Evolutionary conservation across 192 early-diverging fungal species (phyloP).

Genomic region (Cetraspora pellucida): DNA sequence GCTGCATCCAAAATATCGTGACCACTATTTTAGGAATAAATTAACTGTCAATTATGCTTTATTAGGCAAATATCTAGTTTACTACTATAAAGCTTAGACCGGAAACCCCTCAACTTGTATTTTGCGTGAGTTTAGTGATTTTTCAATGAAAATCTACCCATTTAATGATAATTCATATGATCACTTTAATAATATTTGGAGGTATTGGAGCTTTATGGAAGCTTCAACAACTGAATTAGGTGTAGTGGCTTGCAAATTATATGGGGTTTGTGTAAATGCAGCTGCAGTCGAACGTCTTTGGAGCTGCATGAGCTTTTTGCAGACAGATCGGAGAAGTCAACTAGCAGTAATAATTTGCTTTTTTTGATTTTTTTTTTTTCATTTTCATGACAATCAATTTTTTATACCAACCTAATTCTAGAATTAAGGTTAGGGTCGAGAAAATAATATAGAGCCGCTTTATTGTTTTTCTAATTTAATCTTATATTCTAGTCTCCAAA

Average conservation of each 20-base stretch:
- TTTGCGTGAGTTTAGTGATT: not conserved
- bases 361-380: no score
- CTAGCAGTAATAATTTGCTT: not conserved
- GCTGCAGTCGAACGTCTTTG: not conserved
- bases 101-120: not conserved
- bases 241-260: constrained; percentile 31
- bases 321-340: not conserved
- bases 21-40: not conserved
- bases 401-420: no score
- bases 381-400: no score
- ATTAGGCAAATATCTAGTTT: not conserved
- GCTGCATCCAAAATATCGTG: not conserved
- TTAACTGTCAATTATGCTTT: not conserved
- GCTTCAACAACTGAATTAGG: not conserved
- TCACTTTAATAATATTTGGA: not conserved
- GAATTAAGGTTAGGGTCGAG: no score
- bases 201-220: no score
- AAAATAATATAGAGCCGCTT: no score
- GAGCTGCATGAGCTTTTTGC: not conserved
- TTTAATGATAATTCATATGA: not conserved
- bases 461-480: no score
- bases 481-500: no score
- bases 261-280: not conserved
- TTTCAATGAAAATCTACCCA: not conserved
- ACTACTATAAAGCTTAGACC: not conserved